phyloP scores from a whole-genome alignment of 129 eudicot genomes.

The Flaveria brownii region DNA sequence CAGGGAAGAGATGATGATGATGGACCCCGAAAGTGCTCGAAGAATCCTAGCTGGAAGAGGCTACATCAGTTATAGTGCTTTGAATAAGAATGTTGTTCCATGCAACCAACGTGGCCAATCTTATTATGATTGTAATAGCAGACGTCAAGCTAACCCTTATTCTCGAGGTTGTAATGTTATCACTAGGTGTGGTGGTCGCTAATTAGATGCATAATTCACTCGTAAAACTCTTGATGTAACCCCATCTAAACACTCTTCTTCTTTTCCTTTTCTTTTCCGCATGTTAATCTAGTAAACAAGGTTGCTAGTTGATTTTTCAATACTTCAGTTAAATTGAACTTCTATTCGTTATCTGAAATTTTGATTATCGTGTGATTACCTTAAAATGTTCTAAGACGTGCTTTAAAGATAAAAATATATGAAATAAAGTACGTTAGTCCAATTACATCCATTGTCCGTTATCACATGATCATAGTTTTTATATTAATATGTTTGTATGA shows the following conservation, averaged over 20 bases:
- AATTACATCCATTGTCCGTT: too few relatives aligned
- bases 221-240: background rate
- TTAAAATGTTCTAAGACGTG: too few relatives aligned
- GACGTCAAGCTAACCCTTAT: slow-evolving; percentile 46
- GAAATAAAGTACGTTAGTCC: too few relatives aligned
- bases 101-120: slow-evolving; percentile 51
- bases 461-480: too few relatives aligned
- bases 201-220: background rate
- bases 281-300: background rate
- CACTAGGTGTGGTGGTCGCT: slow-evolving; percentile 45
- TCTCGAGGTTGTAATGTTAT: slow-evolving; percentile 47
- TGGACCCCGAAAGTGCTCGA: slow-evolving; percentile 32
- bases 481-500: too few relatives aligned
- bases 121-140: slow-evolving; percentile 43
- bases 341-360: background rate
- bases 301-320: background rate
- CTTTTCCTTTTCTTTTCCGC: background rate
- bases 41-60: slow-evolving; percentile 29
- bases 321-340: background rate
- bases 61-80: slow-evolving; percentile 48
- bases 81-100: slow-evolving; percentile 42
- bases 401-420: too few relatives aligned
- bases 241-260: too few relatives aligned
- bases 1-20: slow-evolving; percentile 23
- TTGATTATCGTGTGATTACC: too few relatives aligned